Percentiles rank a stretch among this genome's conserved stretches.
phyloP scores from a whole-genome alignment of 129 eudicot species.

The Tagetes patula region DNA sequence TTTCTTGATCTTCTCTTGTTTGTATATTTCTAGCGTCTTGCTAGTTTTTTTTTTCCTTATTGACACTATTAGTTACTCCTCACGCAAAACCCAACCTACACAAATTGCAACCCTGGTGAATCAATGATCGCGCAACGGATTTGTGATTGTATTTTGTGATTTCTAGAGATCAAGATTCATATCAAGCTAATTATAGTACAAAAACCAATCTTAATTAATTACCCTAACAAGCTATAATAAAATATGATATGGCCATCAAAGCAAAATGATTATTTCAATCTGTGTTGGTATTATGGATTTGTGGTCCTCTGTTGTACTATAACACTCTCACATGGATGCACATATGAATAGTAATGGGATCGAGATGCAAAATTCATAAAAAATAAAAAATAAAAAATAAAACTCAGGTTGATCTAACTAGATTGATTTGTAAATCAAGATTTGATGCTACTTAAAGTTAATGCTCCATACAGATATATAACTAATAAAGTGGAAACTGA shows the following conservation, averaged over 20 bases:
- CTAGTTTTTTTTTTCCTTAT: no score
- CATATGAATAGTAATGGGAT: constrained; percentile 34
- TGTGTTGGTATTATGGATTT: constrained; percentile 34
- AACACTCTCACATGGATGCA: constrained; percentile 27
- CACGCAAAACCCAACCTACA: background rate
- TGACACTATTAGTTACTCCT: background rate
- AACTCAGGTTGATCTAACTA: constrained; percentile 28
- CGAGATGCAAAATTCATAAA: background rate
- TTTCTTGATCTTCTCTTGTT: no score
- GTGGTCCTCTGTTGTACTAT: constrained; percentile 52
- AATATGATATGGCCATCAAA: constrained; percentile 21
- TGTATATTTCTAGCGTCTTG: no score
- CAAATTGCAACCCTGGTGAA: background rate
- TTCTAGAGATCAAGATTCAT: background rate
- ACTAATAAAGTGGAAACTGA: constrained; percentile 20
- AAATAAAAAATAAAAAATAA: constrained; percentile 13
- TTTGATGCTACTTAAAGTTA: constrained; percentile 18
- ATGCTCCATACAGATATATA: constrained; percentile 26
- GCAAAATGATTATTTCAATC: constrained; percentile 29
- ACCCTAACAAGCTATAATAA: background rate
- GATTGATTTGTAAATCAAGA: constrained; percentile 24
- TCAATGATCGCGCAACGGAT: background rate
- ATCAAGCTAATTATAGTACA: background rate
- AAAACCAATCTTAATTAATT: constrained; percentile 7
- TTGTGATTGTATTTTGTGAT: background rate